A percentile compares a stretch with the other conserved stretches of the same genome.
phyloP scores from a whole-genome alignment of 2,329 filamentous ascomycete genomes.

The Hyphodiscus sp. region DNA sequence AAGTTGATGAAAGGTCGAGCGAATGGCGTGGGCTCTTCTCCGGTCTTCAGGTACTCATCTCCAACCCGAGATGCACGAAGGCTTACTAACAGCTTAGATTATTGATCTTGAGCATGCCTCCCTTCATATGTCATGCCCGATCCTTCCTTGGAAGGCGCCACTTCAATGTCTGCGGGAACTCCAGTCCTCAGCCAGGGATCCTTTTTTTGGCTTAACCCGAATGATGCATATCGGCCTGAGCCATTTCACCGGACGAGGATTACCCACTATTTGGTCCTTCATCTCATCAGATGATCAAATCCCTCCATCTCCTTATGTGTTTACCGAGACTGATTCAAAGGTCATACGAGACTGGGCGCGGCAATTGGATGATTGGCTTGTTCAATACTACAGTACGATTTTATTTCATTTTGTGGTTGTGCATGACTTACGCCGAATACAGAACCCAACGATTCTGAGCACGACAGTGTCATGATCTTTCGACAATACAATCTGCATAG shows the following conservation, averaged over 20 bases:
- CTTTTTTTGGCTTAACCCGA: conserved; percentile 35
- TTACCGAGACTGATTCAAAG: conserved; percentile 35
- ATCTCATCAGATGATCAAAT: conserved; percentile 26
- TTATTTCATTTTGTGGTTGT: neutral
- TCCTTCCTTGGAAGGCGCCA: conserved; percentile 36
- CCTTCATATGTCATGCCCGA: conserved; percentile 35
- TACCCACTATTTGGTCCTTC: conserved; percentile 39
- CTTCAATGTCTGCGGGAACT: conserved; percentile 28
- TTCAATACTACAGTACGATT: conserved; percentile 31
- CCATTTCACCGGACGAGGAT: conserved; percentile 36
- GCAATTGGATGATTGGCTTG: conserved; percentile 37
- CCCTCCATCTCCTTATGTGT: conserved; percentile 23
- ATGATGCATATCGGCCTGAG: conserved; percentile 40
- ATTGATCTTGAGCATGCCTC: conserved; percentile 40
- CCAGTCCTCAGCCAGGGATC: conserved; percentile 34
- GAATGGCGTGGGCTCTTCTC: conserved; percentile 38
- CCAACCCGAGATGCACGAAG: neutral
- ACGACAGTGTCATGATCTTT: conserved; percentile 32
- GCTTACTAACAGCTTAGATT: conserved; percentile 27
- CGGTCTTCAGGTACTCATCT: conserved; percentile 22
- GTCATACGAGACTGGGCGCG: conserved; percentile 38
- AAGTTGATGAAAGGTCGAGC: conserved; percentile 32
- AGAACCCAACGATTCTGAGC: conserved; percentile 26
- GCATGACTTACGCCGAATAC: neutral
- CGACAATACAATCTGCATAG: conserved; percentile 38